Conservation (phyloP, 768 basidiomycete species). For the Cystofilobasidium capitatum region DNA sequence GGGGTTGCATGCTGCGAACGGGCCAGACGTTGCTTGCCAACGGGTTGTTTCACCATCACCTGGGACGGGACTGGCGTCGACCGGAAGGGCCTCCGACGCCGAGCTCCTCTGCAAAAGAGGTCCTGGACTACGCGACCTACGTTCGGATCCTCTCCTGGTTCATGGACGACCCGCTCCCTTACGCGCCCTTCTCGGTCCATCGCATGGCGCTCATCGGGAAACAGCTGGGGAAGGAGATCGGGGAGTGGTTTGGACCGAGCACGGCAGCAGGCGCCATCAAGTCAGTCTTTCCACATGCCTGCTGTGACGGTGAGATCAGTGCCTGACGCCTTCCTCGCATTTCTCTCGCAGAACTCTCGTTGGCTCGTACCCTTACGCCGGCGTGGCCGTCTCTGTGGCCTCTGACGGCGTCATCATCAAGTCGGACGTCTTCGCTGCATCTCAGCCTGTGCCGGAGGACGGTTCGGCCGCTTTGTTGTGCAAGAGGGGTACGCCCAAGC, state of each 20-base stretch:
- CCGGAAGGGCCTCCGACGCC: constrained; percentile 40
- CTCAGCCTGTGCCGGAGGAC: constrained; percentile 34
- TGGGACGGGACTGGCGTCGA: constrained; percentile 77
- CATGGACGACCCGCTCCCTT: constrained; percentile 72
- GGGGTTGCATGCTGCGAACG: constrained; percentile 87
- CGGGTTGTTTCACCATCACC: constrained; percentile 61
- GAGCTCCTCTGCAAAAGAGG: constrained; percentile 1
- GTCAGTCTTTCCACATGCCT: constrained; percentile 41
- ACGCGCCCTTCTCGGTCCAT: constrained; percentile 88
- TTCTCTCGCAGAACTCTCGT: constrained; percentile 55
- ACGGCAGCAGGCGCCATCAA: constrained; percentile 95
- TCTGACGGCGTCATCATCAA: constrained; percentile 74
- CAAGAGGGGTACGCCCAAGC: constrained; percentile 4
- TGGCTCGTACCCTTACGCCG: constrained; percentile 65
- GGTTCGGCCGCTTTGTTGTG: background rate
- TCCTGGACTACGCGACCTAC: constrained; percentile 64
- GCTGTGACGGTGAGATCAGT: background rate
- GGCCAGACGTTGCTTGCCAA: constrained; percentile 77
- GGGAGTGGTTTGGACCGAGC: constrained; percentile 96
- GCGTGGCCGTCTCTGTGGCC: constrained; percentile 70
- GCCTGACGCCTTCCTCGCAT: background rate
- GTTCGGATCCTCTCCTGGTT: constrained; percentile 92
- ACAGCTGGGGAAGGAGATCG: constrained; percentile 86
- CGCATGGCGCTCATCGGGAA: constrained; percentile 92
- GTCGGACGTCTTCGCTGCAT: constrained; percentile 75